A percentile compares a stretch with the other conserved stretches of the same genome.
Conservation (phyloP, 768 basidiomycete genomes). For the Tulasnella sp. region DNA sequence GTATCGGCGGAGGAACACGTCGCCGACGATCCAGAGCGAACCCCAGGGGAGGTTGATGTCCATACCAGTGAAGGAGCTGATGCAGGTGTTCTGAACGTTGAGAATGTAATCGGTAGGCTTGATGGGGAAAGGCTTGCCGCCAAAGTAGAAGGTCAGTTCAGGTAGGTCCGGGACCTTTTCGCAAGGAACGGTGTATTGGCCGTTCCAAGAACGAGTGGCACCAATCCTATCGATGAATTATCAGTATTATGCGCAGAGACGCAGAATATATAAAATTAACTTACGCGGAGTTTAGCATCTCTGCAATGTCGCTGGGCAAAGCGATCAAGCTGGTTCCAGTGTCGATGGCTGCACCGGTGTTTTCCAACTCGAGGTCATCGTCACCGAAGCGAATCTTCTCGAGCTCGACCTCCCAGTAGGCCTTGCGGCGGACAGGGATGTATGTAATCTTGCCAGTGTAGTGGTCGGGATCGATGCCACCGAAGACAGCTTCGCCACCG, state of each 20-base stretch:
- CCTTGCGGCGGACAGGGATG: constrained; percentile 88
- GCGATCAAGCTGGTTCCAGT: constrained; percentile 95
- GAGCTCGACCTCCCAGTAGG: constrained; percentile 98
- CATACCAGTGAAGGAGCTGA: constrained; percentile 87
- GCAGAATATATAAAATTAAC: constrained; percentile 26
- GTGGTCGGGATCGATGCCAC: constrained; percentile 74
- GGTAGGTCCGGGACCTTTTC: constrained; percentile 79
- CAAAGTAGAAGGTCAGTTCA: constrained; percentile 77
- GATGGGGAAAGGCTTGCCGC: constrained; percentile 72
- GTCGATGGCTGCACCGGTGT: constrained; percentile 90
- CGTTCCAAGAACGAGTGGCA: constrained; percentile 91
- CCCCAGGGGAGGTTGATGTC: constrained; percentile 82
- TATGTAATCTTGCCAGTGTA: constrained; percentile 81
- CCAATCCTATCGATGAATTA: constrained; percentile 55
- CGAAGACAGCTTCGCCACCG: constrained; percentile 87
- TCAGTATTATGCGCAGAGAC: not conserved
- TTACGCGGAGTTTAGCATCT: constrained; percentile 86
- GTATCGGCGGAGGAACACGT: constrained; percentile 88
- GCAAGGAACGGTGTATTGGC: constrained; percentile 91
- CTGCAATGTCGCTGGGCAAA: constrained; percentile 88
- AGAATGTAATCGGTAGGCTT: constrained; percentile 86
- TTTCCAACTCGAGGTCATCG: constrained; percentile 84
- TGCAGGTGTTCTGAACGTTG: constrained; percentile 86
- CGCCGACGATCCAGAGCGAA: constrained; percentile 88
- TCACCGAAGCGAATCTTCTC: constrained; percentile 79